Conservation (phyloP, 805 yeast genomes). For the Kluyveromyces aestuarii region DNA sequence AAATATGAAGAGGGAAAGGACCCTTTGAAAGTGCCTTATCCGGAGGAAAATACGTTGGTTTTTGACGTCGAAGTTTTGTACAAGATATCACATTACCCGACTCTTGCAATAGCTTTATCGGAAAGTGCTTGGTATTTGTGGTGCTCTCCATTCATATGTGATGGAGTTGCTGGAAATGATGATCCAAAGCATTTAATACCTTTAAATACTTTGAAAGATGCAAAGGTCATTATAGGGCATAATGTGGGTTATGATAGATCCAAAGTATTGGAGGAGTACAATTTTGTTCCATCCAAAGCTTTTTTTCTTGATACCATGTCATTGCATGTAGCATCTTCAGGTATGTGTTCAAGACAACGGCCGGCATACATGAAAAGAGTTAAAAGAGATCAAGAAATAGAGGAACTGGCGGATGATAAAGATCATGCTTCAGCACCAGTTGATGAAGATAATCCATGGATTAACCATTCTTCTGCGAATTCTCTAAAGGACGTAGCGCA, state of each 20-base stretch:
- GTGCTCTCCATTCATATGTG: conserved; percentile 79
- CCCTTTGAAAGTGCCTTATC: conserved; percentile 56
- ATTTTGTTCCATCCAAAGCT: conserved; percentile 52
- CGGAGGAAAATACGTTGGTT: conserved; percentile 61
- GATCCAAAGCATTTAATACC: conserved; percentile 65
- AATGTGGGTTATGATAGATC: conserved; percentile 89
- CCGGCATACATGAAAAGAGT: conserved; percentile 61
- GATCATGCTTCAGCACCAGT: conserved; percentile 15
- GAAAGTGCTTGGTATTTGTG: conserved; percentile 83
- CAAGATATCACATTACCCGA: conserved; percentile 63
- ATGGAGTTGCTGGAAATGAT: conserved; percentile 16
- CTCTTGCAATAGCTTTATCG: conserved; percentile 74
- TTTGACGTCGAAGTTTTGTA: conserved; percentile 89
- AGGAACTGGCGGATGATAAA: conserved; percentile 10
- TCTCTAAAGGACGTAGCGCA: conserved; percentile 71
- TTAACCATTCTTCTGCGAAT: conserved; percentile 64
- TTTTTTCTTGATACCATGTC: conserved; percentile 90
- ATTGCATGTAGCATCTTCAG: conserved; percentile 79
- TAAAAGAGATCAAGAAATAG: conserved; percentile 22
- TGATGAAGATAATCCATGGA: conserved; percentile 75
- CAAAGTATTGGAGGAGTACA: conserved; percentile 75
- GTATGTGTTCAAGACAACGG: conserved; percentile 89
- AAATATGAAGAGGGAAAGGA: conserved; percentile 47
- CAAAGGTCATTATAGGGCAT: conserved; percentile 75
- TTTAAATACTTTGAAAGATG: conserved; percentile 39